phyloP scores from a whole-genome alignment of 768 basidiomycete genomes.

The Lactarius psammicola region DNA sequence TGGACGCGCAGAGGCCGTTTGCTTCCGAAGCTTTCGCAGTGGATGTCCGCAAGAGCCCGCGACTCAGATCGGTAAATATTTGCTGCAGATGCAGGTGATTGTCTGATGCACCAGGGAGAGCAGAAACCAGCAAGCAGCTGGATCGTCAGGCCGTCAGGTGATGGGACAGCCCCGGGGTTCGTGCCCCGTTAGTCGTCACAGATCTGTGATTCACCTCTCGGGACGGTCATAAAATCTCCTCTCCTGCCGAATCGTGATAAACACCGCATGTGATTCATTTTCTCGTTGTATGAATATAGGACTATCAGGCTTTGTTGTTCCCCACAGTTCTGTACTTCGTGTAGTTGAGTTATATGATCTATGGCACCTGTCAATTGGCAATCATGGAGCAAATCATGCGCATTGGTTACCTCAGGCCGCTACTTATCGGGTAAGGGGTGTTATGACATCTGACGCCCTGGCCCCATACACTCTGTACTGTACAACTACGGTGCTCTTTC shows the following conservation, averaged over 20 bases:
- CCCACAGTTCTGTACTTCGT: background rate
- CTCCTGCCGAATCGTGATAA: background rate
- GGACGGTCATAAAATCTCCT: background rate
- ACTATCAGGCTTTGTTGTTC: background rate
- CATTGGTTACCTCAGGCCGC: background rate
- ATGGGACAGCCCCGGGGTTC: background rate
- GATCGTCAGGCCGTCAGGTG: background rate
- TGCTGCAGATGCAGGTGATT: background rate
- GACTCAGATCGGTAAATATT: background rate
- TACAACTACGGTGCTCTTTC: background rate
- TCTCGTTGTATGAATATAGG: background rate
- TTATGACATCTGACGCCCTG: background rate
- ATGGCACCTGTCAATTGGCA: background rate
- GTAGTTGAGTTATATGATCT: background rate
- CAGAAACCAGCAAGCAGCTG: too few relatives aligned
- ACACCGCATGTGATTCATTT: background rate
- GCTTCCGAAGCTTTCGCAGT: background rate
- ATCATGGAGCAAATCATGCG: background rate
- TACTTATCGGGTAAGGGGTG: background rate
- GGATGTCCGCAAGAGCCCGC: background rate
- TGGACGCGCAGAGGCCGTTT: constrained; percentile 6
- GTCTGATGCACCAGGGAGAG: background rate
- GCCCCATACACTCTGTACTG: background rate
- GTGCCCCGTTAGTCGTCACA: too few relatives aligned
- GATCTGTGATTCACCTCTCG: background rate